phyloP scores from a whole-genome alignment of 805 yeast species.

The Wickerhamiella lipophila region DNA sequence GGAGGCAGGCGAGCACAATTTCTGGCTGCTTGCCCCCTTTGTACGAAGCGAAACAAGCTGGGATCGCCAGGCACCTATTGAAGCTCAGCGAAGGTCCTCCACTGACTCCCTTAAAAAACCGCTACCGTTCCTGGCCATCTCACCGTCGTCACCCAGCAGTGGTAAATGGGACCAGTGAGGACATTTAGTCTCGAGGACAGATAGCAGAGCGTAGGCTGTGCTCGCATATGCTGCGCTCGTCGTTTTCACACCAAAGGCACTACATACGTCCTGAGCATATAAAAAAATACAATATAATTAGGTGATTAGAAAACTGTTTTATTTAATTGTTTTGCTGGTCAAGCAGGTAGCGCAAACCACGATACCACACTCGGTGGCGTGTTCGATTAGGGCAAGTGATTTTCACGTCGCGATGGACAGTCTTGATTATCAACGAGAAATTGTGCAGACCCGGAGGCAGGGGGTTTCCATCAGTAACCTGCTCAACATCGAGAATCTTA shows the following conservation, averaged over 20 bases:
- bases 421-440: constrained; percentile 65
- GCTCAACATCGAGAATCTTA: constrained; percentile 65
- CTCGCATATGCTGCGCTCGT: too few species aligned
- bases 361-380: constrained; percentile 85
- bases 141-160: background rate
- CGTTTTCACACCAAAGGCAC: too few species aligned
- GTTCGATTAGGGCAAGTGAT: constrained; percentile 80
- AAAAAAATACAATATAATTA: background rate
- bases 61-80: background rate
- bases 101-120: background rate
- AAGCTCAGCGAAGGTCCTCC: background rate
- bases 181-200: too few species aligned
- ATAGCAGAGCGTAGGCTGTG: too few species aligned
- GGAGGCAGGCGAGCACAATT: background rate
- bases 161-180: background rate
- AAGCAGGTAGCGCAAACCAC: constrained; percentile 64
- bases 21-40: background rate
- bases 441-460: constrained; percentile 80
- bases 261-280: too few species aligned
- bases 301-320: too few species aligned
- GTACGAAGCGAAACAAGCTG: background rate
- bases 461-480: constrained; percentile 75
- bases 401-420: constrained; percentile 54
- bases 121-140: background rate
- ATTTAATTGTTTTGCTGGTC: constrained; percentile 25